These are phyloP conservation scores for Vitis hybrid DNA, from an alignment of 177 flowering plant genomes.

Conservation along the genomic window DNA sequence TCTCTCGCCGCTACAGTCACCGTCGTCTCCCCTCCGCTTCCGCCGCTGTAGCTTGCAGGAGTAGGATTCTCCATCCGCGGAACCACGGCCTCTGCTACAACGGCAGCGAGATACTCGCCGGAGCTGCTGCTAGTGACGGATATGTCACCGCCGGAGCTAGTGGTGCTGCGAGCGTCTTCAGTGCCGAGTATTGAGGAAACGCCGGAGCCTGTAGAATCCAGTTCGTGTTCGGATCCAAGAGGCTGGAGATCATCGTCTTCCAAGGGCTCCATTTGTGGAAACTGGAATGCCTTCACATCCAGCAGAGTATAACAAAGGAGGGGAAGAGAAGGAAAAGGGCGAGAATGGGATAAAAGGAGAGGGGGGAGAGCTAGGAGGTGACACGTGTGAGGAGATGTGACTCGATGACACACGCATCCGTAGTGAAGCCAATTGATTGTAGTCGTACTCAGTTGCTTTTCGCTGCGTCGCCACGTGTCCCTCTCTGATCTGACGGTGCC, in stretches of 20 bases:
- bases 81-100: conserved; percentile 15
- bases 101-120: conserved; percentile 32
- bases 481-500: neutral
- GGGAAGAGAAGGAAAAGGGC: neutral
- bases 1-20: conserved; percentile 14
- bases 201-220: conserved; percentile 31
- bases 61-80: conserved; percentile 1
- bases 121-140: conserved; percentile 34
- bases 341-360: conserved; percentile 5
- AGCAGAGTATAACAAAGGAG: conserved; percentile 5
- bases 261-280: conserved; percentile 18
- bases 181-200: conserved; percentile 32
- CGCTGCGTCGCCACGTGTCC: conserved; percentile 19
- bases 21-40: neutral
- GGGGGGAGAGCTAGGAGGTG: conserved; percentile 5
- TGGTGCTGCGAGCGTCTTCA: conserved; percentile 37
- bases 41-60: neutral
- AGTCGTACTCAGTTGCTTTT: conserved; percentile 16
- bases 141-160: conserved; percentile 36
- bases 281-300: too few relatives aligned
- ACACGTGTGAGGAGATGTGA: conserved; percentile 35
- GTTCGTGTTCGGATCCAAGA: conserved; percentile 23
- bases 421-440: conserved; percentile 7
- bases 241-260: conserved; percentile 29
- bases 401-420: conserved; percentile 19